Conservation (phyloP, 192 early-diverging fungal genomes). For the Chytriomyces hyalinus region DNA sequence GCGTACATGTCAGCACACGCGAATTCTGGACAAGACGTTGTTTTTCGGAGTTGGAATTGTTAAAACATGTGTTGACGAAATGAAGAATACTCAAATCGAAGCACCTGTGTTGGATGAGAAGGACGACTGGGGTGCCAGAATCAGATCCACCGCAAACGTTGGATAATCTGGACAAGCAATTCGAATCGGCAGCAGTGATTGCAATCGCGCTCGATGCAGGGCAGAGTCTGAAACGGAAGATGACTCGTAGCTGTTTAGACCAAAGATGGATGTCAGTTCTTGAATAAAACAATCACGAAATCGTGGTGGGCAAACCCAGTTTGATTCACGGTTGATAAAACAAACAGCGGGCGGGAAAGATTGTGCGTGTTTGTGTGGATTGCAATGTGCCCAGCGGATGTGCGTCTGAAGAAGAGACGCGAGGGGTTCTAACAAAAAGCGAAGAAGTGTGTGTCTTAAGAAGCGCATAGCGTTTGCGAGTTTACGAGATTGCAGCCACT, state of each 20-base stretch:
- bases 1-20: conserved; percentile 14
- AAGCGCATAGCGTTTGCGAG: too few species aligned
- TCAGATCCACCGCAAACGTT: conserved; percentile 10
- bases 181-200: conserved; percentile 8
- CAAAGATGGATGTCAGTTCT: not conserved
- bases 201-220: conserved; percentile 1
- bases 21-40: not conserved
- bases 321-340: not conserved
- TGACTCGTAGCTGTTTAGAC: not conserved
- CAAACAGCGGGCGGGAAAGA: not conserved
- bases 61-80: not conserved
- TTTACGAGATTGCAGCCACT: too few species aligned
- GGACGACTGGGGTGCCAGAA: not conserved
- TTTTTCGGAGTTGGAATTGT: not conserved
- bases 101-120: conserved; percentile 1
- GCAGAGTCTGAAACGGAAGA: not conserved
- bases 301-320: not conserved
- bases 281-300: not conserved
- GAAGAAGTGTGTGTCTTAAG: too few species aligned
- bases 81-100: not conserved
- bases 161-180: conserved; percentile 11
- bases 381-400: not conserved
- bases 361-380: not conserved
- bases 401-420: not conserved
- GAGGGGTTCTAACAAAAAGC: too few species aligned